These are phyloP conservation scores for Leccinum subtestaceum DNA, from an alignment of 768 basidiomycete genomes.

Conservation along the genomic window DNA sequence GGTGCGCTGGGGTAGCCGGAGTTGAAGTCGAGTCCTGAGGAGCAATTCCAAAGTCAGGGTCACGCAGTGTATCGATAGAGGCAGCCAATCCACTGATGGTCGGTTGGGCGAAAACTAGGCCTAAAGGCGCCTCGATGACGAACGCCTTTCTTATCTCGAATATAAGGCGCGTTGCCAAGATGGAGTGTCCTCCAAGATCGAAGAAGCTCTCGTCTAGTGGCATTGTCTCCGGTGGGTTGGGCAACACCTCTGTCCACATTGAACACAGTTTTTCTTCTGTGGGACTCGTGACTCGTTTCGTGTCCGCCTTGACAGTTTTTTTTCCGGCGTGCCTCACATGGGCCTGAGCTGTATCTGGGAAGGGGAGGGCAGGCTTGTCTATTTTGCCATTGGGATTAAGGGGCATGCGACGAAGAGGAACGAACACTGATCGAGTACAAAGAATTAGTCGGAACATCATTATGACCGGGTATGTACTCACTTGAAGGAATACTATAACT, in stretches of 20 bases:
- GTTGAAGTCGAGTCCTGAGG: slow-evolving; percentile 28
- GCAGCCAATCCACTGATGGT: slow-evolving; percentile 76
- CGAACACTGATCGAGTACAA: slow-evolving; percentile 62
- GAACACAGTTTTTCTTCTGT: slow-evolving; percentile 78
- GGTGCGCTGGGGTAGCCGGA: slow-evolving; percentile 15
- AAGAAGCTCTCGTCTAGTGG: slow-evolving; percentile 95
- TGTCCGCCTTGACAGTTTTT: slow-evolving; percentile 26
- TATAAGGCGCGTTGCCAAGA: slow-evolving; percentile 93
- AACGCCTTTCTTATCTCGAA: slow-evolving; percentile 95
- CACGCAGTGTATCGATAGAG: slow-evolving; percentile 71
- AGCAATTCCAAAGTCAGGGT: slow-evolving; percentile 77
- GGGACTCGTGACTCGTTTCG: slow-evolving; percentile 46
- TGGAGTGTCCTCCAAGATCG: slow-evolving; percentile 97
- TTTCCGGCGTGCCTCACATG: slow-evolving; percentile 43
- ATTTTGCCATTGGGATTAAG: slow-evolving; percentile 99
- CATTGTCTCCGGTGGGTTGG: slow-evolving; percentile 72
- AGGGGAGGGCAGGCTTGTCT: slow-evolving; percentile 96
- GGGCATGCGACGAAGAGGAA: slow-evolving; percentile 93
- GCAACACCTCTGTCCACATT: slow-evolving; percentile 85
- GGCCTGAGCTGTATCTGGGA: slow-evolving; percentile 89
- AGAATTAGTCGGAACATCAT: slow-evolving; percentile 2
- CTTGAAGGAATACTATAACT: slow-evolving; percentile 90
- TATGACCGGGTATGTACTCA: slow-evolving; percentile 39
- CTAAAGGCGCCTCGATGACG: slow-evolving; percentile 86
- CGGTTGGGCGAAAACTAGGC: slow-evolving; percentile 87